phyloP scores from a whole-genome alignment of 176 grass and related monocot genomes.

The Guadua angustifolia region DNA sequence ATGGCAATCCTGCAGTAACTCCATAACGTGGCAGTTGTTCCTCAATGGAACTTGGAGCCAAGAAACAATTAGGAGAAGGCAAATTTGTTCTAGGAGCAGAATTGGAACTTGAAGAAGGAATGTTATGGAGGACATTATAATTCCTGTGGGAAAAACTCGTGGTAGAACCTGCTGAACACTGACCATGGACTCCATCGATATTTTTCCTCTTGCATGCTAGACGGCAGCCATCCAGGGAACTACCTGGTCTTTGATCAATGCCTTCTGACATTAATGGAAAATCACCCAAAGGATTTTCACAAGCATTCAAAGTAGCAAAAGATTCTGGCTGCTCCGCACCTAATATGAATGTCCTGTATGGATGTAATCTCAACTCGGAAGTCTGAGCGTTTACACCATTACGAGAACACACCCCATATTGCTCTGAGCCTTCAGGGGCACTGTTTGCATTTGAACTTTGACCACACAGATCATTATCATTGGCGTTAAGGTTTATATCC shows the following conservation, averaged over 20 bases:
- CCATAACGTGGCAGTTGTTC: slow-evolving; percentile 51
- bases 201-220: slow-evolving; percentile 83
- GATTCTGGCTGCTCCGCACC: slow-evolving; percentile 51
- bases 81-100: slow-evolving; percentile 47
- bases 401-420: slow-evolving; percentile 26
- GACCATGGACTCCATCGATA: slow-evolving; percentile 61
- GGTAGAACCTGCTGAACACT: slow-evolving; percentile 56
- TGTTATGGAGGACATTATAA: slow-evolving; percentile 47
- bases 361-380: slow-evolving; percentile 51
- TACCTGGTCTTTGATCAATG: slow-evolving; percentile 56
- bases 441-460: slow-evolving; percentile 51
- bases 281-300: slow-evolving; percentile 48
- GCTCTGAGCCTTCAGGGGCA: slow-evolving; percentile 37
- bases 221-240: slow-evolving; percentile 62
- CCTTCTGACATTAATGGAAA: slow-evolving; percentile 54
- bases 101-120: slow-evolving; percentile 55
- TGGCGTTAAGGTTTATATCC: slow-evolving; percentile 49
- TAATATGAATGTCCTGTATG: slow-evolving; percentile 49
- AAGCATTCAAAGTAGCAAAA: slow-evolving; percentile 48
- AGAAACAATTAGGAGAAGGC: slow-evolving; percentile 40
- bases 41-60: slow-evolving; percentile 48
- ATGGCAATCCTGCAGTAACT: slow-evolving; percentile 31
- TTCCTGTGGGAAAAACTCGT: slow-evolving; percentile 56
- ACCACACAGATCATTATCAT: slow-evolving; percentile 33
- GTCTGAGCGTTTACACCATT: slow-evolving; percentile 39